Conservation (phyloP, 306 rosid genomes). For the Comarum palustre region DNA sequence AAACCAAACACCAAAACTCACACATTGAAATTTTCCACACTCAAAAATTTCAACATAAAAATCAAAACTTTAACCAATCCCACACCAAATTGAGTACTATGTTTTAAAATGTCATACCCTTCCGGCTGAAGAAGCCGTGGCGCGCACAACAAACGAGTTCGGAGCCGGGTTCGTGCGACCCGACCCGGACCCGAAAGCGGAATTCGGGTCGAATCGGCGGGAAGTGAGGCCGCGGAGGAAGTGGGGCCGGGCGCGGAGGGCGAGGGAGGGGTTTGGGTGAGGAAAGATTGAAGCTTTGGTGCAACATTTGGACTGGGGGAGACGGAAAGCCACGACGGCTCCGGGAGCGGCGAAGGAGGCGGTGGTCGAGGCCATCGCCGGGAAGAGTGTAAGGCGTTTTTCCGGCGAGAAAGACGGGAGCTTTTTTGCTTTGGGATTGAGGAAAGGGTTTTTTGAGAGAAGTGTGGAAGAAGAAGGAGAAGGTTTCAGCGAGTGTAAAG, state of each 20-base stretch:
- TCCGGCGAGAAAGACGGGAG: background rate
- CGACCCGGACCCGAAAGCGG: slow-evolving; percentile 39
- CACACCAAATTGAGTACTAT: background rate
- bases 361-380: slow-evolving; percentile 50
- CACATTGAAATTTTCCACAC: background rate
- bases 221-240: slow-evolving; percentile 38
- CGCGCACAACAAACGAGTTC: slow-evolving; percentile 43
- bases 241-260: slow-evolving; percentile 30
- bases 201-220: slow-evolving; percentile 30
- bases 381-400: background rate
- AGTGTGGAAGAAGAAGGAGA: background rate
- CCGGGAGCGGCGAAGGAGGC: slow-evolving; percentile 37
- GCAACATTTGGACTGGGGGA: slow-evolving; percentile 39
- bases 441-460: slow-evolving; percentile 13
- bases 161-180: slow-evolving; percentile 30
- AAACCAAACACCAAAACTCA: slow-evolving; percentile 24
- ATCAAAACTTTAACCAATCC: background rate
- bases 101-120: slow-evolving; percentile 42
- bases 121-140: slow-evolving; percentile 60
- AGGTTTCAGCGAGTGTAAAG: background rate
- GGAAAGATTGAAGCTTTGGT: slow-evolving; percentile 31
- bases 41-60: background rate
- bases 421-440: slow-evolving; percentile 35
- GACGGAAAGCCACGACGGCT: slow-evolving; percentile 27
- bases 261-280: slow-evolving; percentile 38